A percentile compares a stretch with the other conserved stretches of the same genome.
phyloP scores from a whole-genome alignment of 2,329 filamentous ascomycete species.

The Camptophora hylomeconis region DNA sequence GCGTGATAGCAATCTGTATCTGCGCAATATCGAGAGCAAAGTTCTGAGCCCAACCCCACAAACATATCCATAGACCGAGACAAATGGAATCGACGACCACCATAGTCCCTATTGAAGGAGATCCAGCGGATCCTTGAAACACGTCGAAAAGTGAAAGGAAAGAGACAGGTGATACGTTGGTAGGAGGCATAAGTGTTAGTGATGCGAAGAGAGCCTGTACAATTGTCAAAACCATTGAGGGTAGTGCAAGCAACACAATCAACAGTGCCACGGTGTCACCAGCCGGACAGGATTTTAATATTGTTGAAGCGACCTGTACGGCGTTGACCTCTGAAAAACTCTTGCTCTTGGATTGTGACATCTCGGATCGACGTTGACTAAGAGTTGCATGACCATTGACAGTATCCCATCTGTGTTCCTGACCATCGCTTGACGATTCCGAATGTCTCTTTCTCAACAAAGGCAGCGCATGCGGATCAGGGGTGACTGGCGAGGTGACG shows the following conservation, averaged over 20 bases:
- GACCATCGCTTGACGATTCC: constrained; percentile 7
- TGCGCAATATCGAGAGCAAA: constrained; percentile 83
- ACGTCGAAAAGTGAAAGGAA: constrained; percentile 77
- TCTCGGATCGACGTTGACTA: constrained; percentile 48
- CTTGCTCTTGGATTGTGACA: constrained; percentile 54
- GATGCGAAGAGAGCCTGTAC: constrained; percentile 89
- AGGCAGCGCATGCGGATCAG: not conserved
- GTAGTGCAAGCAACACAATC: constrained; percentile 86
- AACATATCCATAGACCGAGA: constrained; percentile 71
- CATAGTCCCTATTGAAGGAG: constrained; percentile 74
- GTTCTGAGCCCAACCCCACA: constrained; percentile 78
- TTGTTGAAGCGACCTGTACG: constrained; percentile 67
- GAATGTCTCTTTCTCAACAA: constrained; percentile 5
- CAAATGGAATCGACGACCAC: constrained; percentile 73
- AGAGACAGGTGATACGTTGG: constrained; percentile 61
- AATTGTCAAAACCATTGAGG: constrained; percentile 72
- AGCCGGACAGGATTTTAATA: constrained; percentile 78
- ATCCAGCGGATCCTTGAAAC: constrained; percentile 74
- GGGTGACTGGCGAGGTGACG: too few species aligned
- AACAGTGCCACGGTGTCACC: constrained; percentile 94
- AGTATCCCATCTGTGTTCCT: constrained; percentile 5
- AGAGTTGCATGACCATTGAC: constrained; percentile 11
- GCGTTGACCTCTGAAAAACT: constrained; percentile 59
- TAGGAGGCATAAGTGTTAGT: constrained; percentile 79
- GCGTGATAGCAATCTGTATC: constrained; percentile 79